Evolutionary conservation across 2,329 filamentous ascomycete genomes (phyloP).

Genomic region (Penicillium sp.): DNA sequence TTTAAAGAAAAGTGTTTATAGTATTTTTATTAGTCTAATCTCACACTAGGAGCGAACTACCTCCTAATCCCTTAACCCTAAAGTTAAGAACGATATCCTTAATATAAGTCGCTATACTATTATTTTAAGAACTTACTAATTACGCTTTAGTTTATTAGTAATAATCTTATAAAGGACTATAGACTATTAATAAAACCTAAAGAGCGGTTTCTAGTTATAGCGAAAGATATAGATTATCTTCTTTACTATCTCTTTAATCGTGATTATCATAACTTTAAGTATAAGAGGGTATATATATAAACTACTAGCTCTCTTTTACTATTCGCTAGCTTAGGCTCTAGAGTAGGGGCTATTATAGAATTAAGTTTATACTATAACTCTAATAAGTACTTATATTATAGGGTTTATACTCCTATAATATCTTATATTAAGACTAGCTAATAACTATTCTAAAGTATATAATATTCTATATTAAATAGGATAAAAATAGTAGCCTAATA

Average conservation of each 20-base stretch:
- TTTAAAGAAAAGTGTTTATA: conserved; percentile 3
- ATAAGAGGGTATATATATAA: conserved; percentile 2
- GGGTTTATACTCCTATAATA: conserved; percentile 6
- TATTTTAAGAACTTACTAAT: background rate
- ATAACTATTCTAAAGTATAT: conserved; percentile 10
- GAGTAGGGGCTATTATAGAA: conserved; percentile 9
- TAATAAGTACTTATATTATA: conserved; percentile 22
- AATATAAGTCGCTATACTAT: background rate
- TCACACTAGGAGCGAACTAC: conserved; percentile 11
- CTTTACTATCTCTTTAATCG: conserved; percentile 8
- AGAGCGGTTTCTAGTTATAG: conserved; percentile 10
- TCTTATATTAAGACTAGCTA: conserved; percentile 1
- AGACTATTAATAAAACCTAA: background rate
- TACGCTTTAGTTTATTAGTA: too few species aligned
- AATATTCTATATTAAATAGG: conserved; percentile 19
- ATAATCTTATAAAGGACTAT: too few species aligned
- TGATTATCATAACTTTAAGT: conserved; percentile 8
- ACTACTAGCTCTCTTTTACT: background rate
- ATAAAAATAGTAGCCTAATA: conserved; percentile 2
- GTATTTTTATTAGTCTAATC: conserved; percentile 10
- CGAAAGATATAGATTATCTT: conserved; percentile 19
- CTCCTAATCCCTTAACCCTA: background rate
- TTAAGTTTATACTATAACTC: conserved; percentile 17
- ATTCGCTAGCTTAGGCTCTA: conserved; percentile 4
- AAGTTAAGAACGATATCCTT: background rate